Evolutionary conservation across 2,329 filamentous ascomycete genomes (phyloP).

Genomic region (Aurifilum marmelostoma): DNA sequence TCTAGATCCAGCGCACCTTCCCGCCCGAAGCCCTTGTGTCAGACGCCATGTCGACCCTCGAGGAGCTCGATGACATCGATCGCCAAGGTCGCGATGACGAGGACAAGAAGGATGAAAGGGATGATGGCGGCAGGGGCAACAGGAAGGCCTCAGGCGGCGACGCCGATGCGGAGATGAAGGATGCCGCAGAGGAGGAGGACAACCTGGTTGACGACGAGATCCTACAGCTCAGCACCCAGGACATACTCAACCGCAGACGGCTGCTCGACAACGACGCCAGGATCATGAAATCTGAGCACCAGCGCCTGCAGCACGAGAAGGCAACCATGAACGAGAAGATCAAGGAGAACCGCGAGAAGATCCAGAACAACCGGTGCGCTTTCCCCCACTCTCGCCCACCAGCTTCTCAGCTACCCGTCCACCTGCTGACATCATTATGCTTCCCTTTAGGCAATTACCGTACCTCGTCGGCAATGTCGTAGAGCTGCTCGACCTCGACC

Average conservation of each 20-base stretch:
- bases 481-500: slow-evolving; percentile 94
- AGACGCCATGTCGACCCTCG: slow-evolving; percentile 78
- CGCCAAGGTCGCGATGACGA: slow-evolving; percentile 74
- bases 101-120: slow-evolving; percentile 41
- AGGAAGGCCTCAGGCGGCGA: slow-evolving; percentile 58
- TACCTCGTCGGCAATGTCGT: slow-evolving; percentile 99
- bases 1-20: background rate
- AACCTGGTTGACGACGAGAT: slow-evolving; percentile 87
- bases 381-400: slow-evolving; percentile 15
- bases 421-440: slow-evolving; percentile 31
- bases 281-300: slow-evolving; percentile 98
- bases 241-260: slow-evolving; percentile 88
- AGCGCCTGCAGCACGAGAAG: slow-evolving; percentile 93
- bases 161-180: slow-evolving; percentile 89
- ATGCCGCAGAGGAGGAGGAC: slow-evolving; percentile 74
- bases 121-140: slow-evolving; percentile 60
- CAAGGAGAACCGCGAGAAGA: slow-evolving; percentile 98
- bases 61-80: slow-evolving; percentile 89
- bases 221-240: slow-evolving; percentile 87
- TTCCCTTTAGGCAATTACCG: slow-evolving; percentile 78
- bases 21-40: background rate
- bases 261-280: slow-evolving; percentile 96
- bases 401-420: slow-evolving; percentile 12
- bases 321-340: slow-evolving; percentile 97
- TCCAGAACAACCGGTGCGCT: slow-evolving; percentile 96